Evolutionary conservation across 192 early-diverging fungal species (phyloP).

Genomic region (Backusella circina): DNA sequence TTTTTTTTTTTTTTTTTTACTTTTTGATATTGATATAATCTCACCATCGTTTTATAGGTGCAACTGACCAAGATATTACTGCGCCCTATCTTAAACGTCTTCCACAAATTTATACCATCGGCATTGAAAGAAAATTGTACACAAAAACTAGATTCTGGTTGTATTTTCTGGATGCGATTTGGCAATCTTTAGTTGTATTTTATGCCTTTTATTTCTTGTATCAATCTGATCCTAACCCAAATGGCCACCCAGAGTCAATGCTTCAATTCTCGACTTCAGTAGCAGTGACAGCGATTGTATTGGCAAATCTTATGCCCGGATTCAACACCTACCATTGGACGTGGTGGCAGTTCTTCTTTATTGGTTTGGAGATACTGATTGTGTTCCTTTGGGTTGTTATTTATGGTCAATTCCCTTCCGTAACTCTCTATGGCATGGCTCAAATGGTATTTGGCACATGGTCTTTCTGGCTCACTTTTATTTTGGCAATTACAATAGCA

Average conservation of each 20-base stretch:
- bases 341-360: constrained; percentile 63
- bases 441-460: constrained; percentile 57
- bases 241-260: constrained; percentile 51
- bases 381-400: constrained; percentile 65
- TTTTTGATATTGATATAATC: neutral
- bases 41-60: constrained; percentile 21
- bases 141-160: constrained; percentile 80
- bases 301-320: constrained; percentile 78
- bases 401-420: constrained; percentile 55
- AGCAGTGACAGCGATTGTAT: constrained; percentile 72
- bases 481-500: constrained; percentile 63
- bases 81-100: constrained; percentile 47
- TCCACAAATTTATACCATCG: constrained; percentile 71
- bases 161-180: constrained; percentile 87
- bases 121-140: constrained; percentile 83
- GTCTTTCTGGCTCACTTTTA: constrained; percentile 71
- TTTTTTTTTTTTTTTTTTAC: neutral
- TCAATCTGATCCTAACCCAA: constrained; percentile 45
- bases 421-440: constrained; percentile 70
- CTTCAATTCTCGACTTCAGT: constrained; percentile 78
- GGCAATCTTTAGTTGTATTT: constrained; percentile 88
- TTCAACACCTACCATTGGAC: constrained; percentile 86
- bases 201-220: constrained; percentile 69
- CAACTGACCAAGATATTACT: constrained; percentile 73
- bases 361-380: constrained; percentile 63